phyloP scores from a whole-genome alignment of 1,284 basidiomycete genomes.

The Erythrobasidium hasegawianum region DNA sequence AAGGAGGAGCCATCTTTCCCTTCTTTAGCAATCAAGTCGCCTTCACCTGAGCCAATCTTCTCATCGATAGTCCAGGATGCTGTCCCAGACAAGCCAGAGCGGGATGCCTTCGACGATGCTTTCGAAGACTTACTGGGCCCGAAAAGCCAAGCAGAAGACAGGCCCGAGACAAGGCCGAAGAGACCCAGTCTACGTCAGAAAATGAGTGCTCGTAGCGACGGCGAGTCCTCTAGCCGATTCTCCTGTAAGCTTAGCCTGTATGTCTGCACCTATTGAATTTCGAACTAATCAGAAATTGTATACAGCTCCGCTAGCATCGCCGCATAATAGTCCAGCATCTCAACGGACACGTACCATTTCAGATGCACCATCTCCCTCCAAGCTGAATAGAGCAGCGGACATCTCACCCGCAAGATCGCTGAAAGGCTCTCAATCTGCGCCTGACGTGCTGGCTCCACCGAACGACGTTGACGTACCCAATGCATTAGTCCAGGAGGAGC shows the following conservation, averaged over 20 bases:
- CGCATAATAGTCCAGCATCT: not conserved
- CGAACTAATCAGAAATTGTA: not conserved
- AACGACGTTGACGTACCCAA: too few relatives aligned
- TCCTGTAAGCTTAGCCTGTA: not conserved
- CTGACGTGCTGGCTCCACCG: not conserved
- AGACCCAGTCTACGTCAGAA: not conserved
- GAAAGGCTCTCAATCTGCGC: not conserved
- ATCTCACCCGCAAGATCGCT: not conserved
- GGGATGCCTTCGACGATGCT: not conserved
- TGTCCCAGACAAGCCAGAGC: too few relatives aligned
- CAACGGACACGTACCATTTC: not conserved
- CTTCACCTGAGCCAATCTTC: too few relatives aligned
- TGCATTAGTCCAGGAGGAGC: too few relatives aligned
- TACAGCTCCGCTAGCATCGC: not conserved
- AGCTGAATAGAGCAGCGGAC: not conserved
- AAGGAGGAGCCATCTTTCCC: too few relatives aligned
- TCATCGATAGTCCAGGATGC: too few relatives aligned
- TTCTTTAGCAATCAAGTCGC: too few relatives aligned
- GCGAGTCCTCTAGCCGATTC: not conserved
- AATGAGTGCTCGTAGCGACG: constrained; percentile 4
- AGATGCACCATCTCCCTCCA: not conserved
- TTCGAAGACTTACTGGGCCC: not conserved
- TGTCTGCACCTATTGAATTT: too few relatives aligned
- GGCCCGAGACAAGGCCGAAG: not conserved
- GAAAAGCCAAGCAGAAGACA: not conserved